Conservation (phyloP, 768 basidiomycete genomes). For the Naganishia randhawae region DNA sequence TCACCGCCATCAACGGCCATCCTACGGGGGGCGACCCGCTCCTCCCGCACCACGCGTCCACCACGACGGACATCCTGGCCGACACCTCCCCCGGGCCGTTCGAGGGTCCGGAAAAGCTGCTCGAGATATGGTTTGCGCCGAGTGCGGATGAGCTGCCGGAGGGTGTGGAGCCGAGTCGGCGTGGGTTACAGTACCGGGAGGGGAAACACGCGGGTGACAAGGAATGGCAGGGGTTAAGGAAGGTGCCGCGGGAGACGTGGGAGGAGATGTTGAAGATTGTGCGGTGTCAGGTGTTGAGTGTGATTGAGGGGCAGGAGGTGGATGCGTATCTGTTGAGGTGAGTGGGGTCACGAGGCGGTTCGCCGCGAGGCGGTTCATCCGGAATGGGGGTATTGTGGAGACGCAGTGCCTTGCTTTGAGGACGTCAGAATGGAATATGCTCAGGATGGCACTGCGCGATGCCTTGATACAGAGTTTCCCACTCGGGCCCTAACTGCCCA, state of each 20-base stretch:
- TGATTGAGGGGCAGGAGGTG: constrained; percentile 78
- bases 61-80: constrained; percentile 23
- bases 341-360: constrained; percentile 40
- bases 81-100: constrained; percentile 53
- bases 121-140: constrained; percentile 96
- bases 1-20: constrained; percentile 15
- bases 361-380: neutral
- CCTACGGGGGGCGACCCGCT: neutral
- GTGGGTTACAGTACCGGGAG: constrained; percentile 20
- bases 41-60: constrained; percentile 15
- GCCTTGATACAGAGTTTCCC: too few species aligned
- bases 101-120: constrained; percentile 89
- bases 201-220: constrained; percentile 25
- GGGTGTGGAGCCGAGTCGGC: neutral
- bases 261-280: constrained; percentile 97
- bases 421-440: neutral
- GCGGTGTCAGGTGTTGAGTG: constrained; percentile 89
- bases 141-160: constrained; percentile 61
- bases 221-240: constrained; percentile 68
- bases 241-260: constrained; percentile 73
- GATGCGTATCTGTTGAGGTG: constrained; percentile 97
- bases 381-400: neutral
- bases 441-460: too few species aligned
- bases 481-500: too few species aligned
- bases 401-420: neutral